Conservation (phyloP, 2,329 filamentous ascomycete species). For the Calonectria crousiana region DNA sequence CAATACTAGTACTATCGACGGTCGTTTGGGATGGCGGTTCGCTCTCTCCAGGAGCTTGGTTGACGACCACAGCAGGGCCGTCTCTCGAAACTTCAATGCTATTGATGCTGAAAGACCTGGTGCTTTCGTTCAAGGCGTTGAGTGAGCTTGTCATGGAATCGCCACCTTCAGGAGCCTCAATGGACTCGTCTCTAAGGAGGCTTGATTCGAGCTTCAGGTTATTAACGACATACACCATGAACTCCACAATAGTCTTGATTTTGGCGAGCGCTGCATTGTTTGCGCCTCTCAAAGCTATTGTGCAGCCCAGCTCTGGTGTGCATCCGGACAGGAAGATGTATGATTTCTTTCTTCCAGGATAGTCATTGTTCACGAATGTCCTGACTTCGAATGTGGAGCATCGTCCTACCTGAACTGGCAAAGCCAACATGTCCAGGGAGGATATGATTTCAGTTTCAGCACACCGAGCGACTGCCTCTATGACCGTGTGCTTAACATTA, state of each 20-base stretch:
- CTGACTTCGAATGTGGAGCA: slow-evolving; percentile 94
- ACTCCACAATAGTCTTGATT: slow-evolving; percentile 95
- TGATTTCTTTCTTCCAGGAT: slow-evolving; percentile 84
- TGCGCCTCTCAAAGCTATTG: slow-evolving; percentile 89
- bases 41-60: slow-evolving; percentile 53
- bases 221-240: slow-evolving; percentile 99
- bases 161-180: slow-evolving; percentile 78
- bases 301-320: slow-evolving; percentile 90
- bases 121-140: slow-evolving; percentile 56
- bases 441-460: slow-evolving; percentile 93
- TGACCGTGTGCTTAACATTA: slow-evolving; percentile 95
- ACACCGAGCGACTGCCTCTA: slow-evolving; percentile 93
- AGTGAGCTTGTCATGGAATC: slow-evolving; percentile 54
- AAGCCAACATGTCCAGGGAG: slow-evolving; percentile 90
- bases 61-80: slow-evolving; percentile 48
- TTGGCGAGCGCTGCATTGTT: slow-evolving; percentile 77
- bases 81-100: slow-evolving; percentile 45
- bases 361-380: slow-evolving; percentile 86
- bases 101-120: slow-evolving; percentile 48
- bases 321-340: slow-evolving; percentile 97
- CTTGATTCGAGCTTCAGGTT: slow-evolving; percentile 97
- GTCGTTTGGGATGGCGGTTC: slow-evolving; percentile 52
- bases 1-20: slow-evolving; percentile 44
- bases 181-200: slow-evolving; percentile 91
- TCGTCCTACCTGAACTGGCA: slow-evolving; percentile 78